Evolutionary conservation across 202 grass and related monocot genomes (phyloP), one percentile per base, ranked within the genome.

Genomic region (Hordeum pubiflorum): DNA sequence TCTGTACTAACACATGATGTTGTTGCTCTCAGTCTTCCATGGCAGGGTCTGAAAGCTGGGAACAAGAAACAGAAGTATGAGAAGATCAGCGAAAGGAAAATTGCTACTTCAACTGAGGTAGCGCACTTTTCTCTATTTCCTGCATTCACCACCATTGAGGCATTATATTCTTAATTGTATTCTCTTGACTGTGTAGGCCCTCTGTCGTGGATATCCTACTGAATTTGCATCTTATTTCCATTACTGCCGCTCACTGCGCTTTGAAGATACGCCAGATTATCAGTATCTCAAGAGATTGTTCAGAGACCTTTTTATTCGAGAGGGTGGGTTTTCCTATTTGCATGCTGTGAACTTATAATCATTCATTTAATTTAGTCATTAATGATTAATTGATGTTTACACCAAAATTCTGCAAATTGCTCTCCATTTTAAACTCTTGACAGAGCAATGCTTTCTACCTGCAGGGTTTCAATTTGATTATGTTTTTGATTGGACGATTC

Each of bases 381-480:
- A 46, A 21, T 48, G 56, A 57, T 2, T 7, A 59, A 59, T 14
- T 41, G 8, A 22, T 64, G 26, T 63, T 46, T 55, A n/a, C 38
- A 9, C 29, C 18, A 52, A 18, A 26, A 21, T 64, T 20, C 31
- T 71, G 72, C 36, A 85, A 60, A 85, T n/a, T 82, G 58, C 27
- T 82, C 48, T 36, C 9, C 15, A 2, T 48, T 13, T 21, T 41
- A 4, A 41, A 56, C 41, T 41, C 10, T 38, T 75, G 31, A 76
- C 38, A 14, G 59, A 27, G 11, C 12, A 41, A 36, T 58, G 64
- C 23, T 77, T 74, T 11, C 2, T 44, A 6, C 10, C 4, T 82
- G 24, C 70, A 98, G 95, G 95, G 38, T 98, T 98, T 91, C 95
- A 98, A 59, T 95, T 94, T 85, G 95, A 98, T 91, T 98, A 98